phyloP scores from a whole-genome alignment of 1,284 basidiomycete species.

The Pascua guehoae region DNA sequence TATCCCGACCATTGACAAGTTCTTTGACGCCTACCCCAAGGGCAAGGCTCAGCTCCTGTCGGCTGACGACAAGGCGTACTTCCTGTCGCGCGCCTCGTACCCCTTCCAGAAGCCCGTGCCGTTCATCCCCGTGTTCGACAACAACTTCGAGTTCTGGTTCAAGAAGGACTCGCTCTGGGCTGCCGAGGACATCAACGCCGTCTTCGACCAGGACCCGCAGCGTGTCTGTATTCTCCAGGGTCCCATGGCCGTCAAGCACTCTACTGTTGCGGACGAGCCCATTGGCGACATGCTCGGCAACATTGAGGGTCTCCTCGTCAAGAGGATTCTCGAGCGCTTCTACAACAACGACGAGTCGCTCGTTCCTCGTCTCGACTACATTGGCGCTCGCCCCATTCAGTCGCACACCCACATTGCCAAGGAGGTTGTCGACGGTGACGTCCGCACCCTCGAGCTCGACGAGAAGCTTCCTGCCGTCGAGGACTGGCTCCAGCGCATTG shows the following conservation, averaged over 20 bases:
- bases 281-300: constrained; percentile 87
- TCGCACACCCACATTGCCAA: constrained; percentile 55
- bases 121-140: constrained; percentile 96
- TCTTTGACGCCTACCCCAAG: constrained; percentile 80
- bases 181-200: constrained; percentile 95
- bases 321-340: constrained; percentile 73
- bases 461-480: constrained; percentile 58
- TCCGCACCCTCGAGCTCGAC: constrained; percentile 61
- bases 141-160: constrained; percentile 94
- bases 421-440: constrained; percentile 53
- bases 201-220: constrained; percentile 96
- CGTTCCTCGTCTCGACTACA: constrained; percentile 82
- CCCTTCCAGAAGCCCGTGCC: constrained; percentile 97
- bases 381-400: constrained; percentile 57
- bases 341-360: constrained; percentile 75
- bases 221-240: constrained; percentile 97
- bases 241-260: constrained; percentile 87
- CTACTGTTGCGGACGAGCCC: constrained; percentile 84
- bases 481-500: constrained; percentile 80
- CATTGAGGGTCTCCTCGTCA: constrained; percentile 73
- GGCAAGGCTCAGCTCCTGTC: constrained; percentile 83
- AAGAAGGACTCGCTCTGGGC: constrained; percentile 99
- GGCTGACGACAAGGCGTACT: constrained; percentile 92
- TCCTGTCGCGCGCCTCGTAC: constrained; percentile 89
- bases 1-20: constrained; percentile 67